phyloP scores from a whole-genome alignment of 2,329 filamentous ascomycete species.

The Fusarium sp. region DNA sequence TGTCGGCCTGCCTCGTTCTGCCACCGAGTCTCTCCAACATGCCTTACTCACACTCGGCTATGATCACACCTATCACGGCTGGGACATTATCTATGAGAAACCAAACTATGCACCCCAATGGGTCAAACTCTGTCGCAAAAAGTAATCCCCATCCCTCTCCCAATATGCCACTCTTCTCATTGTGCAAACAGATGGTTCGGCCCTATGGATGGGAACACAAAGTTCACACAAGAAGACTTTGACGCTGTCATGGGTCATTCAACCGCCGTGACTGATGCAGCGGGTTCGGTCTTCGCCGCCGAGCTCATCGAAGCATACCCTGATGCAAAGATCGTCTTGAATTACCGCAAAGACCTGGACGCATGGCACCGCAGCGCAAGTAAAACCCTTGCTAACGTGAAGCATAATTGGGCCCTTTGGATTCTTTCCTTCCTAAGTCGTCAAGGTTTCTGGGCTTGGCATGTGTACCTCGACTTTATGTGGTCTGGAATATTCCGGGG shows the following conservation, averaged over 20 bases:
- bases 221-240: not conserved
- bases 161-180: not conserved
- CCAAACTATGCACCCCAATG: constrained; percentile 21
- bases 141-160: not conserved
- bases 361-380: not conserved
- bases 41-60: constrained; percentile 47
- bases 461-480: not conserved
- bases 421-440: not conserved
- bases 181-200: constrained; percentile 21
- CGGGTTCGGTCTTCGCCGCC: not conserved
- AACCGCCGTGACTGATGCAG: not conserved
- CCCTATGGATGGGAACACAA: constrained; percentile 15
- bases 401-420: not conserved
- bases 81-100: constrained; percentile 49
- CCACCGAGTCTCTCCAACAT: constrained; percentile 51
- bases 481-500: not conserved
- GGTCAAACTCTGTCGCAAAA: constrained; percentile 22
- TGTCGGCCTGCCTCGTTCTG: constrained; percentile 50
- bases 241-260: not conserved
- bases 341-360: not conserved
- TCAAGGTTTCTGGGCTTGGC: not conserved
- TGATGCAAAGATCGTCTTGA: not conserved
- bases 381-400: not conserved
- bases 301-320: not conserved
- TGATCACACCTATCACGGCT: constrained; percentile 51